These are phyloP conservation scores for Colletotrichum orbiculare DNA, from an alignment of 2,329 filamentous ascomycete genomes.

Conservation along the genomic window DNA sequence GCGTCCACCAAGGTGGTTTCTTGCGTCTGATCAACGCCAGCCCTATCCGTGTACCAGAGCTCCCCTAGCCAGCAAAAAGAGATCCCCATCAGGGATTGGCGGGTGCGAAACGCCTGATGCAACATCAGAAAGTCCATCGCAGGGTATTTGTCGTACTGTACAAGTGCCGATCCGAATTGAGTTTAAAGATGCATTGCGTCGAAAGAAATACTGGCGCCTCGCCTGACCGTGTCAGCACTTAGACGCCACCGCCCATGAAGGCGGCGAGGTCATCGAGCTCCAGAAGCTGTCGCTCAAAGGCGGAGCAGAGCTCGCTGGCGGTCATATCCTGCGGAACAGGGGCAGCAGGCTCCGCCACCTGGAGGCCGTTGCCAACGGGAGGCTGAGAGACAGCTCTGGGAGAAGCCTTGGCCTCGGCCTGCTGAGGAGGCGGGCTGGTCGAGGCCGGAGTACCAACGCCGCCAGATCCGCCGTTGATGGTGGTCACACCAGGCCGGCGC, in stretches of 20 bases:
- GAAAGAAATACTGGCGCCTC: too few relatives aligned
- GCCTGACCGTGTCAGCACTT: slow-evolving; percentile 6
- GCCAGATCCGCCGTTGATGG: slow-evolving; percentile 68
- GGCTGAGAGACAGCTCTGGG: slow-evolving; percentile 38
- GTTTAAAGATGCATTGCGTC: not conserved
- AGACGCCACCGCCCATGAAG: slow-evolving; percentile 72
- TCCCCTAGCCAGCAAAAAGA: not conserved
- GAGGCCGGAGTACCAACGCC: slow-evolving; percentile 59
- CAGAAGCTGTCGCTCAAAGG: slow-evolving; percentile 69
- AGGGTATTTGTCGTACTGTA: slow-evolving; percentile 36
- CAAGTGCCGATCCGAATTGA: slow-evolving; percentile 26
- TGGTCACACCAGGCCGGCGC: slow-evolving; percentile 65
- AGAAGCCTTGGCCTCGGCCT: slow-evolving; percentile 51
- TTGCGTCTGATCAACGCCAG: not conserved
- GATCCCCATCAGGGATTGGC: not conserved
- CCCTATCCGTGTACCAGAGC: not conserved
- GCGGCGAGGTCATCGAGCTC: slow-evolving; percentile 71
- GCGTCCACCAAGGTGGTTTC: not conserved
- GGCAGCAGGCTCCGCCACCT: slow-evolving; percentile 38
- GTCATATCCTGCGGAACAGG: slow-evolving; percentile 62
- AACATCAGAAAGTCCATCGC: slow-evolving; percentile 22
- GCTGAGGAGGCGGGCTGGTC: slow-evolving; percentile 53
- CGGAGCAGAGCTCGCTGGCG: slow-evolving; percentile 66
- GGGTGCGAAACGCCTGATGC: slow-evolving; percentile 7
- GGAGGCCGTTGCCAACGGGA: slow-evolving; percentile 38